Evolutionary conservation across 2,329 filamentous ascomycete species (phyloP).

Genomic region (Bertia moriformis): DNA sequence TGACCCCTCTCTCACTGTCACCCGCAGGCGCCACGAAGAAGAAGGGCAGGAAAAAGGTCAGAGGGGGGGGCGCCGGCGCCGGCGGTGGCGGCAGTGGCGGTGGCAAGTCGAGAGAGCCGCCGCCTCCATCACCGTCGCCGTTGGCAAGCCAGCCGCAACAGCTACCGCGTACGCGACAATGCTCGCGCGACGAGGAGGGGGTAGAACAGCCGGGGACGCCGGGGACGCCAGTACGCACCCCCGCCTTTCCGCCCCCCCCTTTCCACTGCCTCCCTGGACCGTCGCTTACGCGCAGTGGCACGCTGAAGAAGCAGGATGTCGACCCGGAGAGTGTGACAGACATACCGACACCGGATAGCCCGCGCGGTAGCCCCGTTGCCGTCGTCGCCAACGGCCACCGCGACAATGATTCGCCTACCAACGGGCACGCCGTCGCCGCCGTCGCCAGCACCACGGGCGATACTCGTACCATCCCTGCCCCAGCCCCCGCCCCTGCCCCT

Average conservation of each 20-base stretch:
- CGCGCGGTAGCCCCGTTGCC: too few relatives aligned
- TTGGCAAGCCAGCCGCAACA: too few relatives aligned
- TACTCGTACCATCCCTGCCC: constrained; percentile 1
- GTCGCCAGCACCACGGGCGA: constrained; percentile 2
- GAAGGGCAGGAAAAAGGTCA: neutral
- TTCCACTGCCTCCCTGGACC: too few relatives aligned
- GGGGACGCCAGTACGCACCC: neutral
- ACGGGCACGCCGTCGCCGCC: neutral
- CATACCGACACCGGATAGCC: too few relatives aligned
- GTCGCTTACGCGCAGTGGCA: too few relatives aligned
- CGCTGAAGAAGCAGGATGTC: too few relatives aligned
- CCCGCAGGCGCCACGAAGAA: neutral
- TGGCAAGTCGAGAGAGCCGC: neutral
- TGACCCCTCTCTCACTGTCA: too few relatives aligned
- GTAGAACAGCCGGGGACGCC: neutral
- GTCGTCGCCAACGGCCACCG: neutral
- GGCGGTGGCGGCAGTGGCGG: too few relatives aligned
- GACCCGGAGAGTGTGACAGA: too few relatives aligned
- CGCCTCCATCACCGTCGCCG: too few relatives aligned
- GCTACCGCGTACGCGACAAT: neutral
- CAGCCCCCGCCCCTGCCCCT: constrained; percentile 5
- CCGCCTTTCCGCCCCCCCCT: too few relatives aligned
- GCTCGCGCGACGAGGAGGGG: neutral
- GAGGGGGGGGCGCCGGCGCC: too few relatives aligned
- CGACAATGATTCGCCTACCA: neutral